Evolutionary conservation across 768 basidiomycete species (phyloP).

Genomic region (Russula sp.): DNA sequence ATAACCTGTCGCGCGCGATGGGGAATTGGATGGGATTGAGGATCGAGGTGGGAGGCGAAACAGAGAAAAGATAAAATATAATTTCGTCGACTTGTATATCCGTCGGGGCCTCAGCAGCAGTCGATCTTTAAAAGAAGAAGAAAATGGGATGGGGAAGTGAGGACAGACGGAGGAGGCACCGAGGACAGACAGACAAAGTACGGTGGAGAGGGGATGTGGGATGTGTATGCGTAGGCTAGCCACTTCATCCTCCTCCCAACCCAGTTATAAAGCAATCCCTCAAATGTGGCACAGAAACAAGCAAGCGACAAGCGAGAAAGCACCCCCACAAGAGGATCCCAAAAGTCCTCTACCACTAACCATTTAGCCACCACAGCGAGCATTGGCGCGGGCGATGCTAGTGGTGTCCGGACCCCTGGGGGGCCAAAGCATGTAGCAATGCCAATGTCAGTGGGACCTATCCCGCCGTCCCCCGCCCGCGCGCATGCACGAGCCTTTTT

Average conservation of each 20-base stretch:
- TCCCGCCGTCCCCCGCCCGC: too few species aligned
- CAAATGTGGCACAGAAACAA: constrained; percentile 4
- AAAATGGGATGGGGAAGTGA: too few species aligned
- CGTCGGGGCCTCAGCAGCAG: neutral
- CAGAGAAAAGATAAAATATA: neutral
- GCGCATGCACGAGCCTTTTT: too few species aligned
- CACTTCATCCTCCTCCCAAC: neutral
- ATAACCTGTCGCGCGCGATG: too few species aligned
- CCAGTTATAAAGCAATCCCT: constrained; percentile 1
- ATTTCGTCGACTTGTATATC: neutral
- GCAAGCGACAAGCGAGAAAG: neutral
- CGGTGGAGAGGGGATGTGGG: too few species aligned
- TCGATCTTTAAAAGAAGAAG: neutral
- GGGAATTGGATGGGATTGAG: too few species aligned
- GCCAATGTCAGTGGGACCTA: too few species aligned
- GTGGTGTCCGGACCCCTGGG: too few species aligned
- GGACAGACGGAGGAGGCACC: neutral
- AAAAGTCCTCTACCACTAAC: neutral
- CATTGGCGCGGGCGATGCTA: too few species aligned
- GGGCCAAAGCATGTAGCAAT: too few species aligned
- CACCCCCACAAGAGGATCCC: neutral
- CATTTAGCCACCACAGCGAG: neutral
- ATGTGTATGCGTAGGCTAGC: neutral
- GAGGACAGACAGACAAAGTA: neutral
- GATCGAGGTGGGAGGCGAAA: neutral